Percentiles rank a stretch among this genome's conserved stretches.
Evolutionary conservation across 169 alveolate species (phyloP).

Genomic region (Miamiensis avidus): DNA sequence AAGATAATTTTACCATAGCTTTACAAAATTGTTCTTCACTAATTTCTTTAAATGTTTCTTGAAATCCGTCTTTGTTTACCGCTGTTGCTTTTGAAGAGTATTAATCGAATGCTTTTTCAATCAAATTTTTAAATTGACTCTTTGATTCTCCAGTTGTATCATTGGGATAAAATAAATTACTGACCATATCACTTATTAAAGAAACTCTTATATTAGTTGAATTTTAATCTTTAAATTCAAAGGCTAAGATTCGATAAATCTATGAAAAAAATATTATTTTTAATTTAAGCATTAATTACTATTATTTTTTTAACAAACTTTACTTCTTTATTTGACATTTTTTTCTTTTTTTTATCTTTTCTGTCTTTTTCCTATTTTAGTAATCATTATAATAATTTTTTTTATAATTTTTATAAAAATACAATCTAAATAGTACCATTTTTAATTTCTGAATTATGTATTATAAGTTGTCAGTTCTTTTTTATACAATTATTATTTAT

Average conservation of each 20-base stretch:
- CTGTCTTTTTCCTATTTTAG: not conserved
- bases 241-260: conserved; percentile 46
- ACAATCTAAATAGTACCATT: too few relatives aligned
- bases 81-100: conserved; percentile 32
- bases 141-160: conserved; percentile 49
- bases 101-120: conserved; percentile 44
- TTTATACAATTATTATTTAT: too few relatives aligned
- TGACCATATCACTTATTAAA: conserved; percentile 49
- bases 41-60: conserved; percentile 47
- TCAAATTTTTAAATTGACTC: conserved; percentile 39
- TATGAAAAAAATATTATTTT: not conserved
- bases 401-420: too few relatives aligned
- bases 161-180: conserved; percentile 49
- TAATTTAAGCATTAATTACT: not conserved
- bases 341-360: not conserved
- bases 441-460: too few relatives aligned
- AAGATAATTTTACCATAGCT: conserved; percentile 32
- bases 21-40: conserved; percentile 41
- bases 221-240: conserved; percentile 39
- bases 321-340: conserved; percentile 24
- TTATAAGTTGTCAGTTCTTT: too few relatives aligned
- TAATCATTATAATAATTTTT: too few relatives aligned
- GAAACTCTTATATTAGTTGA: conserved; percentile 29
- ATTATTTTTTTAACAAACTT: not conserved
- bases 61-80: too few relatives aligned